Evolutionary conservation across 2,329 filamentous ascomycete species (phyloP).

Genomic region (Aureobasidium sp.): DNA sequence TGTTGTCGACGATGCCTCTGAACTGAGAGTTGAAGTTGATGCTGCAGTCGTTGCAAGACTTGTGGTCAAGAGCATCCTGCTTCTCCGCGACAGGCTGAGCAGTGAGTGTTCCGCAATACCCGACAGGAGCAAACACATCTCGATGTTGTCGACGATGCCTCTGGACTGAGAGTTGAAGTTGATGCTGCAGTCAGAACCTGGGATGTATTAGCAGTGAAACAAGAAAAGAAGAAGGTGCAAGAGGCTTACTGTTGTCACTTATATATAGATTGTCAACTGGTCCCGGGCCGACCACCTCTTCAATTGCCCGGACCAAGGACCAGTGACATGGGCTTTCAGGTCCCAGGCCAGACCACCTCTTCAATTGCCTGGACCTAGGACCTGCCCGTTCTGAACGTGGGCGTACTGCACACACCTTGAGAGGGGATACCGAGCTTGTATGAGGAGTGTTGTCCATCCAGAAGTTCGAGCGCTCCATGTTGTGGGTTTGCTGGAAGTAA

Average conservation of each 20-base stretch:
- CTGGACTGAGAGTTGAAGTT: no score
- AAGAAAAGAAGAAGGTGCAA: background rate
- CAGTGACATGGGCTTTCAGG: no score
- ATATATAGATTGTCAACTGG: no score
- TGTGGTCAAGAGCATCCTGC: background rate
- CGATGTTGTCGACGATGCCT: no score
- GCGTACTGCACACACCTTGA: conserved; percentile 65
- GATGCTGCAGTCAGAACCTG: background rate
- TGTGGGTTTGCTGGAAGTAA: no score
- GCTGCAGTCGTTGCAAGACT: background rate
- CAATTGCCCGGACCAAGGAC: background rate
- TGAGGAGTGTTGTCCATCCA: no score
- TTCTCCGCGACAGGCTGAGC: background rate
- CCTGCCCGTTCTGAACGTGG: conserved; percentile 53
- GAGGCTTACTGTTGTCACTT: background rate
- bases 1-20: background rate
- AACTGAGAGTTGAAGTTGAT: conserved; percentile 1
- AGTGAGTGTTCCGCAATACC: no score
- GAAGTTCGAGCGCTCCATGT: no score
- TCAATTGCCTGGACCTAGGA: background rate
- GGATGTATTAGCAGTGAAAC: background rate
- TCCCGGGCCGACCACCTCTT: background rate
- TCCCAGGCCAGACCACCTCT: background rate
- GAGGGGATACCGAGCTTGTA: conserved; percentile 68
- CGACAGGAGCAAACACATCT: no score